A percentile compares a stretch with the other conserved stretches of the same genome.
Evolutionary conservation across 148 eudicot species (phyloP).

Genomic region (Agrostemma githago): DNA sequence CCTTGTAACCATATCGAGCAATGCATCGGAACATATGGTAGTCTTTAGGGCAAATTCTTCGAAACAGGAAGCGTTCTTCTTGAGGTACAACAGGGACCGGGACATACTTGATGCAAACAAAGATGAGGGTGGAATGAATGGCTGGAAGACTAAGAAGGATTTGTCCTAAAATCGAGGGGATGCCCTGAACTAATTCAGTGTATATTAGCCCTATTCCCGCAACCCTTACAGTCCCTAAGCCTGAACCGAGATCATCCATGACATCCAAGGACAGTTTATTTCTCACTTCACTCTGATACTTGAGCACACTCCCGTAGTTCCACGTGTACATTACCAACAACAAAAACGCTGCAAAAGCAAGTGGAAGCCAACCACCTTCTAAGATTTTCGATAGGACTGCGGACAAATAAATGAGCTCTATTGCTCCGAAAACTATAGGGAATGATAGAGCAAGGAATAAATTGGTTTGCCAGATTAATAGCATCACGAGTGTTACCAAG

Average conservation of each 20-base stretch:
- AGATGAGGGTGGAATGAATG: slow-evolving; percentile 72
- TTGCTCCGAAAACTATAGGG: slow-evolving; percentile 69
- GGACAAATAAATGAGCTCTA: slow-evolving; percentile 71
- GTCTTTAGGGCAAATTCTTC: slow-evolving; percentile 79
- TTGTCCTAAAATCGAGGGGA: slow-evolving; percentile 81
- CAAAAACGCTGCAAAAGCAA: slow-evolving; percentile 71
- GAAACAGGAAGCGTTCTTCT: slow-evolving; percentile 82
- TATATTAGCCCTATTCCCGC: slow-evolving; percentile 85
- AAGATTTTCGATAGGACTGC: slow-evolving; percentile 74
- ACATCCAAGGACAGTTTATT: slow-evolving; percentile 76
- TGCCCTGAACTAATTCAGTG: slow-evolving; percentile 84
- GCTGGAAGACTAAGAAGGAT: slow-evolving; percentile 80
- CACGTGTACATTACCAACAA: slow-evolving; percentile 83
- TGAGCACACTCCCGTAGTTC: slow-evolving; percentile 92
- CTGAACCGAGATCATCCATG: slow-evolving; percentile 69
- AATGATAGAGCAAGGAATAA: slow-evolving; percentile 60
- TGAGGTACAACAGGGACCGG: slow-evolving; percentile 83
- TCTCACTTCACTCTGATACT: slow-evolving; percentile 76
- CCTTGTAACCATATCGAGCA: slow-evolving; percentile 92
- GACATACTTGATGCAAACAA: slow-evolving; percentile 83
- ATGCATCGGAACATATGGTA: slow-evolving; percentile 87
- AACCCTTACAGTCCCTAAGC: slow-evolving; percentile 73
- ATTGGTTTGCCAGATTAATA: slow-evolving; percentile 91
- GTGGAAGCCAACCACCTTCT: slow-evolving; percentile 97
- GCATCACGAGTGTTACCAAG: slow-evolving; percentile 92